Evolutionary conservation across 305 asterid genomes (phyloP).

Genomic region (Fraxinus dipetala): DNA sequence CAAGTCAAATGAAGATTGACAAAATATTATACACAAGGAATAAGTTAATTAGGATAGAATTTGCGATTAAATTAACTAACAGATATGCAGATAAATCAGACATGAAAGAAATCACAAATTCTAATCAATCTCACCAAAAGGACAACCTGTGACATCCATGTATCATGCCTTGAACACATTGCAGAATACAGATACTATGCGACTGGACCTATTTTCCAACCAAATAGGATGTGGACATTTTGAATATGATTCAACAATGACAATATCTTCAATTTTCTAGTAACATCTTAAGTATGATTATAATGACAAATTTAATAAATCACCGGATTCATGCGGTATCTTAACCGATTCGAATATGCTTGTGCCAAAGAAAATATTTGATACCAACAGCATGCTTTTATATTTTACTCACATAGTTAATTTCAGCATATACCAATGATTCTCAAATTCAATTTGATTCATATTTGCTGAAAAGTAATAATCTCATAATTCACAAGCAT

Average conservation of each 20-base stretch:
- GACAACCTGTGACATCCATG: too few species aligned
- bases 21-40: conserved; percentile 2
- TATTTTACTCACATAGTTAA: neutral
- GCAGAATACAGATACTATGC: too few species aligned
- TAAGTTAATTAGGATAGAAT: neutral
- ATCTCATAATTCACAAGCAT: neutral
- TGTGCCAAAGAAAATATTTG: neutral
- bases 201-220: too few species aligned
- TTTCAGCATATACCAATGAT: neutral
- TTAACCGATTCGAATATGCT: neutral
- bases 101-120: neutral
- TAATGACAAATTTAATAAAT: neutral
- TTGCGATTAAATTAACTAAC: neutral
- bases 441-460: neutral
- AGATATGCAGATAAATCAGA: neutral
- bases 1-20: too few species aligned
- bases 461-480: neutral
- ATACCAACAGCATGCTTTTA: neutral
- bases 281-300: neutral
- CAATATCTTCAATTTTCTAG: neutral
- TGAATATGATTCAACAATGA: neutral
- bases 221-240: too few species aligned
- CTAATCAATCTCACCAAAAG: neutral
- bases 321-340: neutral
- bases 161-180: too few species aligned